Evolutionary conservation across 2,329 filamentous ascomycete genomes (phyloP), one percentile per base, ranked within the genome.

Genomic region (Alternaria burnsii): DNA sequence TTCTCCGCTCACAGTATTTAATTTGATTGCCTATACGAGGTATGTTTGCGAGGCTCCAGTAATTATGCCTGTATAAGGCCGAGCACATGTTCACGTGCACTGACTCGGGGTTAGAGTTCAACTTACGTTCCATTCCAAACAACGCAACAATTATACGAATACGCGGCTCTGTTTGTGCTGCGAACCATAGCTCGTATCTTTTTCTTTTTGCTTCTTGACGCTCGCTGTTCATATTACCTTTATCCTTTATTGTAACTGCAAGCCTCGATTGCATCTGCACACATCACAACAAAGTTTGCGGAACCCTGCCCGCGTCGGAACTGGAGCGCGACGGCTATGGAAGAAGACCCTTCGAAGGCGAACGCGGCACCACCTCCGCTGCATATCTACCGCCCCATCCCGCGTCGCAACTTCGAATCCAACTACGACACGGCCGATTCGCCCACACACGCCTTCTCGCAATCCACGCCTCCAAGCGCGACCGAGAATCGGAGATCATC

Each of bases 371-470:
- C 69, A 58, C 62, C 62, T 44, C 66, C 67, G 56, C 71, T 71
- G 41, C 76, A 76, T 59, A 76, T 80, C 40, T 68, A 78, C 61
- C 75, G 76, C 30, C 78, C 78, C n/a, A 71, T 77, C 9, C 77
- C 78, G 10, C 77, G 77, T 34, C 76, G 78, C 40, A 74, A 71
- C 41, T 79, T 79, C 62, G 67, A 66, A 24, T 42, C 54, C 5
- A 61, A 58, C 40, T 66, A 63, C 53, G 66, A 72, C 47, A 65
- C 72, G 4, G 65, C 68, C 20, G 74, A 76, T 56, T 72, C 74
- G 26, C 69, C 69, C 9, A 65, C 65, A 9, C 69, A 74, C 57
- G 61, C 61, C n/a, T 70, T 67, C 55, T 30, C 62, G 10, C 67
- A 67, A 36, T 44, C 68, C 10, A 69, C 68, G 10, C 70, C 69